Base-by-base conservation (phyloP, 2,329 filamentous ascomycete genomes). In the Raffaelea ambrosiae region DNA sequence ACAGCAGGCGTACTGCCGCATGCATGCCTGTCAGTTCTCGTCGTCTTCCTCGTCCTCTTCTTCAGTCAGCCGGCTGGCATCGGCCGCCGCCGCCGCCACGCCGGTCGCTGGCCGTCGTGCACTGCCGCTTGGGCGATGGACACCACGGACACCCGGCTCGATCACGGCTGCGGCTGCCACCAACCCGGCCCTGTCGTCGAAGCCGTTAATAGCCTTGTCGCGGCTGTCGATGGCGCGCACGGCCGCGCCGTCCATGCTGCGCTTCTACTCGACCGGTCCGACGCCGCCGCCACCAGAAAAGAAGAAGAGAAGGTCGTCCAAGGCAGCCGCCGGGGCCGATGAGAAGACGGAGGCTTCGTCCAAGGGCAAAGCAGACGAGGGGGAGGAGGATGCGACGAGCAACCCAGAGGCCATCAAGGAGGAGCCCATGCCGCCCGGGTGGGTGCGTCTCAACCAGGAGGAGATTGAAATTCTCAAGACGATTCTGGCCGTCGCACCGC, bases 401-500 rank as follows among this genome's bases (percentile, higher is more conserved):
- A 36, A 5, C 26, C 36, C 47, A 3, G 38, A 35, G 14, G 10
- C n/a, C 7, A 5, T 19, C 7, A 19, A 16, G 4, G 36, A 54
- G n/a, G 42, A 46, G n/a, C 47, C 52, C 42, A 61, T 71, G 14
- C 69, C 70, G 2, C 63, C 68, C 21, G 72, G 71, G 39, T 76
- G 70, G 68, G 66, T 76, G 43, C 65, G 63, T 46, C 58, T 76
- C 39, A 66, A 57, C 40, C 64, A 73, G 46, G 62, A 69, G 7
- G 72, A 76, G 54, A 58, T 73, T 21, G 53, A 77, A 58, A 66
- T 73, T 43, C 62, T 91, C 43, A 68, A 81, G 50, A 67, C 74
- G 26, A 72, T 86, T 39, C 64, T 85, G 50, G 77, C 77, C 54
- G 69, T 73, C 51, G 71, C 88, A 48, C 83, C 84, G 8, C 26